Base-by-base conservation (phyloP, 805 yeast species). In the Yamadazyma laniorum region DNA sequence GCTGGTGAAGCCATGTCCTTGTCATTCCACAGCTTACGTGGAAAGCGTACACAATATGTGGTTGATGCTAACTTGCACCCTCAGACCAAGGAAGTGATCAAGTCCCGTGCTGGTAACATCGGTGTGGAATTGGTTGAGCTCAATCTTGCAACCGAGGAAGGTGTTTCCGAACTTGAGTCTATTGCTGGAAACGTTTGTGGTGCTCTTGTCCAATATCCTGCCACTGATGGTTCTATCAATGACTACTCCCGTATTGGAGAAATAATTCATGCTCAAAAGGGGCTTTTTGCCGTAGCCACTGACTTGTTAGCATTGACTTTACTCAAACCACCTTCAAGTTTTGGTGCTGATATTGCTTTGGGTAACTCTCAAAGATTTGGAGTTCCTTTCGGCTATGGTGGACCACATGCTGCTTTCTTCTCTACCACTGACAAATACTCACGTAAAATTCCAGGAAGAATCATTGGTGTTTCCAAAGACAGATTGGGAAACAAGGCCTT, bases 391-490 rank as follows among this genome's bases (percentile, higher is more conserved):
- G 99, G 98, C 5, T 93, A 80, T 58, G 99, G 99, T 55, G 99
- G 99, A 15, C 99, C 99, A 3, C 99, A 93, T 61, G 98, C 99
- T 32, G 99, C 96, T 0, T 93, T 87, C 66, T 90, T 93, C 52
- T 87, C 98, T 6, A 95, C 91, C 28, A 74, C 79, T n/a, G 78
- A 80, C 43, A 74, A 79, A 39, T 73, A 84, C 51, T 86, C 87
- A 57, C 79, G 99, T 58, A 93, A 90, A 63, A 88, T 93, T 61
- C 99, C 99, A 2, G 99, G 99, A 30, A 78, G 99, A 67, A 77
- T 93, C 39, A 90, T 93, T 39, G 99, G 99, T 56, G 80, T 86
- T 28, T 81, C 95, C 27, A 87, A 86, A 59, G 99, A 91, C 60
- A 76, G 98, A 55, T 69, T 90, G 37, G 97, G 96, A 15, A 80